These are phyloP conservation scores for Plectosphaerella cucumerina DNA, from an alignment of 2,329 filamentous ascomycete species.

Conservation along the genomic window DNA sequence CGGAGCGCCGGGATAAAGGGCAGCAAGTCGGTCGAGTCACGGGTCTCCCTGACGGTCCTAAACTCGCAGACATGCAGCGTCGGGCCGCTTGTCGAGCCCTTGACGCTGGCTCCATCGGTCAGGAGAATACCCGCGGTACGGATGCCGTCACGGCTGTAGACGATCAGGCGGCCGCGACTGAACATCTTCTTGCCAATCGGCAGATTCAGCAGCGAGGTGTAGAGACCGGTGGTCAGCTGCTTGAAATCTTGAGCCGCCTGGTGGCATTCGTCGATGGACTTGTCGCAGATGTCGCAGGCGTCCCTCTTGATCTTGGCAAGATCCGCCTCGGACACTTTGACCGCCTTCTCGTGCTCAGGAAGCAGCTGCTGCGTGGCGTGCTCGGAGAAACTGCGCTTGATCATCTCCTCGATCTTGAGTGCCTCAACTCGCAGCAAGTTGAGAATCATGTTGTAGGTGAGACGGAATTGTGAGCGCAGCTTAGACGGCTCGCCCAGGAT, in stretches of 20 bases:
- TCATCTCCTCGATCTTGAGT: constrained; percentile 99
- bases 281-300: constrained; percentile 75
- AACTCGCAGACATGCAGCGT: constrained; percentile 78
- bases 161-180: constrained; percentile 67
- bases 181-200: constrained; percentile 80
- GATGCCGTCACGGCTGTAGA: constrained; percentile 81
- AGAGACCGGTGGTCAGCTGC: constrained; percentile 74
- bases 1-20: constrained; percentile 75
- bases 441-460: constrained; percentile 99
- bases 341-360: constrained; percentile 92
- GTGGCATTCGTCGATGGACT: constrained; percentile 76
- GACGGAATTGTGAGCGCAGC: constrained; percentile 87
- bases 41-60: constrained; percentile 59
- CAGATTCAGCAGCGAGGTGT: constrained; percentile 72
- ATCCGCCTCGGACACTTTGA: constrained; percentile 88
- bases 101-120: constrained; percentile 67
- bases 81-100: constrained; percentile 52
- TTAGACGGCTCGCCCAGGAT: constrained; percentile 95
- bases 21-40: constrained; percentile 79
- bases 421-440: constrained; percentile 94
- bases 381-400: constrained; percentile 98
- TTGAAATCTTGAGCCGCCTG: constrained; percentile 76
- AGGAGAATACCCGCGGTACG: constrained; percentile 78
- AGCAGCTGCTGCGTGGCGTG: constrained; percentile 93
- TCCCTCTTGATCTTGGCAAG: constrained; percentile 87